A percentile compares a stretch with the other conserved stretches of the same genome.
Evolutionary conservation across 1,284 basidiomycete species (phyloP).

Genomic region (Tilletia indica): DNA sequence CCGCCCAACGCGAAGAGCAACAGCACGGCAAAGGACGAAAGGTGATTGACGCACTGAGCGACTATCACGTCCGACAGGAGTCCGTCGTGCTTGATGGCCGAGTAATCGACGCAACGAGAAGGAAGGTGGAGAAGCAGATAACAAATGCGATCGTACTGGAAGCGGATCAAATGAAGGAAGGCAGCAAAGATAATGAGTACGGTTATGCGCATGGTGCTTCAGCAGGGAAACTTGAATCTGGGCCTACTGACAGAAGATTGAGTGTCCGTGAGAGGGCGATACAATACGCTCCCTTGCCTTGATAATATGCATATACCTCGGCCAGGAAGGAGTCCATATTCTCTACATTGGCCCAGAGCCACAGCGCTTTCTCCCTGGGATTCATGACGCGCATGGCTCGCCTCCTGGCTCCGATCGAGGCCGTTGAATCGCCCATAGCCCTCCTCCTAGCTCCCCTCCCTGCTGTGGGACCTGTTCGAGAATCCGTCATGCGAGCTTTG

Average conservation of each 20-base stretch:
- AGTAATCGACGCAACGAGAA: constrained; percentile 91
- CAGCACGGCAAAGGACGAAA: constrained; percentile 72
- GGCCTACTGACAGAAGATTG: constrained; percentile 78
- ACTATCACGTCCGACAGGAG: constrained; percentile 45
- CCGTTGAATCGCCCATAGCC: background rate
- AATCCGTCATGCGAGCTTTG: background rate
- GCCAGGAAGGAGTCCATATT: constrained; percentile 92
- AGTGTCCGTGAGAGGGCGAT: constrained; percentile 82
- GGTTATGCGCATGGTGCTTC: background rate
- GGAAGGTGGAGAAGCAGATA: constrained; percentile 91
- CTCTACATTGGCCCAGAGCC: constrained; percentile 98
- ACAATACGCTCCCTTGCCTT: constrained; percentile 90
- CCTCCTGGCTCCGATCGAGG: constrained; percentile 7
- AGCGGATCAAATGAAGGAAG: background rate
- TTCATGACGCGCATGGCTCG: constrained; percentile 13
- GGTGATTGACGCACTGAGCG: constrained; percentile 64
- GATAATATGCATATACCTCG: constrained; percentile 88
- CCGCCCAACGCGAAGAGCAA: constrained; percentile 66
- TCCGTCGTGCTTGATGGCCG: constrained; percentile 61
- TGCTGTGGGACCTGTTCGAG: background rate
- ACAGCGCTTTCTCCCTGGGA: constrained; percentile 65
- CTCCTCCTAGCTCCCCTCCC: background rate
- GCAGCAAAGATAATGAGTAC: background rate
- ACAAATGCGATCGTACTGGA: constrained; percentile 91
- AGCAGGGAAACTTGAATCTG: background rate